Evolutionary conservation across 495 filamentous ascomycete species (phyloP).

Genomic region (Zalerion maritima): DNA sequence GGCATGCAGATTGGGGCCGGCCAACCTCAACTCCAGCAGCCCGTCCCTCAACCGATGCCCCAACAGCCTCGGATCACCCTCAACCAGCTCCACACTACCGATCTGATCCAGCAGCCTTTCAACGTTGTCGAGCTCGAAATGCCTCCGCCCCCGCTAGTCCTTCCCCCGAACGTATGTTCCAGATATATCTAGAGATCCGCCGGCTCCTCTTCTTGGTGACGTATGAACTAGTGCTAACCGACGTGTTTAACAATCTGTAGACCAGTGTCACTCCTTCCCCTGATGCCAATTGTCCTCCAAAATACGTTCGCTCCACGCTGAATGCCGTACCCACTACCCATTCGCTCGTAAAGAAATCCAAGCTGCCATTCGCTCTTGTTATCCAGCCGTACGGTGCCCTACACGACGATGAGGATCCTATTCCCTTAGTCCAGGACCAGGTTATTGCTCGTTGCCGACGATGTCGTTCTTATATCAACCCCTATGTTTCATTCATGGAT

Average conservation of each 20-base stretch:
- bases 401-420: conserved; percentile 78
- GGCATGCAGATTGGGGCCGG: conserved; percentile 58
- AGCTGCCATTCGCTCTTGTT: conserved; percentile 84
- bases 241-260: conserved; percentile 39
- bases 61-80: conserved; percentile 43
- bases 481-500: conserved; percentile 89
- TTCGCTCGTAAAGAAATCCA: conserved; percentile 87
- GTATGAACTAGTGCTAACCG: conserved; percentile 13
- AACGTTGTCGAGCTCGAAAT: conserved; percentile 85
- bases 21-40: conserved; percentile 37
- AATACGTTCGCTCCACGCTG: conserved; percentile 89
- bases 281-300: conserved; percentile 79
- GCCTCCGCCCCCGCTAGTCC: conserved; percentile 77
- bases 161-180: conserved; percentile 75
- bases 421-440: conserved; percentile 89
- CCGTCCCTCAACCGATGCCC: conserved; percentile 33
- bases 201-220: neutral
- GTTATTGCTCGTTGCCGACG: conserved; percentile 92
- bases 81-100: conserved; percentile 84
- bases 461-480: conserved; percentile 95
- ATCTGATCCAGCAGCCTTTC: conserved; percentile 82
- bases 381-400: conserved; percentile 91
- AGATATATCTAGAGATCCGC: too few species aligned
- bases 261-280: conserved; percentile 86
- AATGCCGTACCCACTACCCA: conserved; percentile 87